Evolutionary conservation across 257 asterid species (phyloP).

Genomic region (Gentiana dahurica): DNA sequence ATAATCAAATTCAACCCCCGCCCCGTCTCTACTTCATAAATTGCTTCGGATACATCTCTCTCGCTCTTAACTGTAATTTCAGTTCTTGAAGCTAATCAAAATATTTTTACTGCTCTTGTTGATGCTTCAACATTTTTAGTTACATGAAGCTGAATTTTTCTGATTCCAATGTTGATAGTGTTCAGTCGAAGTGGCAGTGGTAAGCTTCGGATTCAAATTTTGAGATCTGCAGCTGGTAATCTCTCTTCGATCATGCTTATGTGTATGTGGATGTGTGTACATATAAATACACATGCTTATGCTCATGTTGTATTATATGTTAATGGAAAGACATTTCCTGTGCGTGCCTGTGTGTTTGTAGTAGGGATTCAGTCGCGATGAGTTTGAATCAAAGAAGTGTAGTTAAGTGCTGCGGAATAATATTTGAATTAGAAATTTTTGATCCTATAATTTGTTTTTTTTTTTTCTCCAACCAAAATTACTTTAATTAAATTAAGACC

Average conservation of each 20-base stretch:
- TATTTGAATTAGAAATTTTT: slow-evolving; percentile 7
- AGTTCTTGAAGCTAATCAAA: slow-evolving; percentile 5
- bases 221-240: slow-evolving; percentile 55
- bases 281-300: too few relatives aligned
- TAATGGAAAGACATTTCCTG: background rate
- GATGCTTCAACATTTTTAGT: slow-evolving; percentile 5
- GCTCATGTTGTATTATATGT: slow-evolving; percentile 4
- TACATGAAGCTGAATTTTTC: slow-evolving; percentile 9
- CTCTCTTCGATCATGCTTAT: slow-evolving; percentile 29
- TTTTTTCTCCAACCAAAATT: too few relatives aligned
- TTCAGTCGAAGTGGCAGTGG: slow-evolving; percentile 7
- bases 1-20: slow-evolving; percentile 25
- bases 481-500: too few relatives aligned
- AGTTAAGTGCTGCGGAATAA: too few relatives aligned
- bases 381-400: background rate
- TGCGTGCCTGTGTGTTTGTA: background rate
- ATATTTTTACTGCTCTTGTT: background rate
- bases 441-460: background rate
- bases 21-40: background rate
- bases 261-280: background rate
- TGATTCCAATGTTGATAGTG: slow-evolving; percentile 37
- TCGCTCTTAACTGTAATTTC: background rate
- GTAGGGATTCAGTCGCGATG: slow-evolving; percentile 2
- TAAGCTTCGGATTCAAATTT: slow-evolving; percentile 31
- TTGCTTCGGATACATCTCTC: slow-evolving; percentile 19